Conservation (phyloP, 495 filamentous ascomycete genomes). For the Xylaria scruposa region DNA sequence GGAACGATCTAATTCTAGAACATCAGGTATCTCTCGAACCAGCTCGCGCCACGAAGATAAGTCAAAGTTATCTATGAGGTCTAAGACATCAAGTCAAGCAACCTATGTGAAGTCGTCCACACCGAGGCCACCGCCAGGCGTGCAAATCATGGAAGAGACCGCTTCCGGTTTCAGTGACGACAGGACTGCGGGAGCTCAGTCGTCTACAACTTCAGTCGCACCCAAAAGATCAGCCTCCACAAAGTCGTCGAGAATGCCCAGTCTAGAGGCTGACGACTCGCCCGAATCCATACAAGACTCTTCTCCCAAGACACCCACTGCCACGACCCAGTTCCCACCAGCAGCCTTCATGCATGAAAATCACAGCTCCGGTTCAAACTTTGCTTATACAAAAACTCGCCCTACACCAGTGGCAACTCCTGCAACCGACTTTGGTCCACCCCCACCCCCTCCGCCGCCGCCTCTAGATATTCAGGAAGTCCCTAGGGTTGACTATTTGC, state of each 20-base stretch:
- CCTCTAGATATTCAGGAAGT: slow-evolving; percentile 64
- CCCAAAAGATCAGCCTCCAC: slow-evolving; percentile 60
- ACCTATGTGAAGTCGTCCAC: slow-evolving; percentile 44
- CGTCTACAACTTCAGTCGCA: slow-evolving; percentile 67
- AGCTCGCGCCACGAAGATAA: slow-evolving; percentile 51
- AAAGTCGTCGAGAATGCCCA: slow-evolving; percentile 44
- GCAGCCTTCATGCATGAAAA: slow-evolving; percentile 45
- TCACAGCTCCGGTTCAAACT: slow-evolving; percentile 29
- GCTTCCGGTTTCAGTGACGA: slow-evolving; percentile 58
- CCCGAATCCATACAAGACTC: slow-evolving; percentile 59
- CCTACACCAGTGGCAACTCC: slow-evolving; percentile 50
- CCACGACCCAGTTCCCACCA: slow-evolving; percentile 57
- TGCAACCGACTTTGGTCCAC: slow-evolving; percentile 51
- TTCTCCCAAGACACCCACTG: slow-evolving; percentile 64
- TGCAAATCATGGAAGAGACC: slow-evolving; percentile 29
- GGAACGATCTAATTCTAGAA: slow-evolving; percentile 46
- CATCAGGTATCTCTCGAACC: slow-evolving; percentile 50
- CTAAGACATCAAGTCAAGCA: slow-evolving; percentile 55
- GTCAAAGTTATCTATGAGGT: slow-evolving; percentile 56
- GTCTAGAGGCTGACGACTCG: slow-evolving; percentile 49
- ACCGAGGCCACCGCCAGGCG: slow-evolving; percentile 32
- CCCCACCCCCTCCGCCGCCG: slow-evolving; percentile 83
- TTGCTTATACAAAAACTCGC: slow-evolving; percentile 35
- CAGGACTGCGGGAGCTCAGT: slow-evolving; percentile 34
- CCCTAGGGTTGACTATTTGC: slow-evolving; percentile 86